These are phyloP conservation scores for Bipolaris gigantea DNA, from an alignment of 2,329 filamentous ascomycete species.

Conservation along the genomic window DNA sequence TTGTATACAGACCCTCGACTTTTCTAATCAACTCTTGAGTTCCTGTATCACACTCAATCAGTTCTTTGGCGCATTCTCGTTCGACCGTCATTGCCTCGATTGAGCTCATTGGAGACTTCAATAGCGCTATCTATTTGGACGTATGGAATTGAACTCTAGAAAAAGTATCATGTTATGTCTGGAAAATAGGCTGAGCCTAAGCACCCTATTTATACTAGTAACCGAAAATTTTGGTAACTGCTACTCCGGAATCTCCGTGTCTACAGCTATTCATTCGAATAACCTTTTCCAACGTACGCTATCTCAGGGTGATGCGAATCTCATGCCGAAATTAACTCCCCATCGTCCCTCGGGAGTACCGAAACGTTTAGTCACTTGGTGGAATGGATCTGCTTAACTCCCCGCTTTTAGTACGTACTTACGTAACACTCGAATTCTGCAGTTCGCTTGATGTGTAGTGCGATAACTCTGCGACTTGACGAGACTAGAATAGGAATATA, in stretches of 20 bases:
- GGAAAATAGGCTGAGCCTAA: neutral
- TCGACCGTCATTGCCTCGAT: neutral
- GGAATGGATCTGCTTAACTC: neutral
- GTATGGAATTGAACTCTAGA: neutral
- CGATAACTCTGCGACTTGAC: neutral
- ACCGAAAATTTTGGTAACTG: neutral
- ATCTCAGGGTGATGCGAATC: neutral
- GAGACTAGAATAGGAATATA: neutral
- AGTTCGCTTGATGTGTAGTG: neutral
- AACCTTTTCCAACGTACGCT: neutral
- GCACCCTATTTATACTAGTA: neutral
- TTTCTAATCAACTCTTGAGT: neutral
- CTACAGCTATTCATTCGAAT: neutral
- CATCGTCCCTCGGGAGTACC: neutral
- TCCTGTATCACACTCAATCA: neutral
- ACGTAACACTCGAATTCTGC: neutral
- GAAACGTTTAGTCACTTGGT: neutral
- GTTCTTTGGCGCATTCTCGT: constrained; percentile 18
- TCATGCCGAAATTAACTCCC: neutral
- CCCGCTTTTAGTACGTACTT: neutral
- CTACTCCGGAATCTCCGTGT: neutral
- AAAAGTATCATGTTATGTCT: neutral
- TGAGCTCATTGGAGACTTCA: neutral
- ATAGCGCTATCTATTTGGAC: neutral
- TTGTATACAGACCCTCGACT: constrained; percentile 1